Conservation (phyloP, 768 basidiomycete genomes). For the Auricularia sp. region DNA sequence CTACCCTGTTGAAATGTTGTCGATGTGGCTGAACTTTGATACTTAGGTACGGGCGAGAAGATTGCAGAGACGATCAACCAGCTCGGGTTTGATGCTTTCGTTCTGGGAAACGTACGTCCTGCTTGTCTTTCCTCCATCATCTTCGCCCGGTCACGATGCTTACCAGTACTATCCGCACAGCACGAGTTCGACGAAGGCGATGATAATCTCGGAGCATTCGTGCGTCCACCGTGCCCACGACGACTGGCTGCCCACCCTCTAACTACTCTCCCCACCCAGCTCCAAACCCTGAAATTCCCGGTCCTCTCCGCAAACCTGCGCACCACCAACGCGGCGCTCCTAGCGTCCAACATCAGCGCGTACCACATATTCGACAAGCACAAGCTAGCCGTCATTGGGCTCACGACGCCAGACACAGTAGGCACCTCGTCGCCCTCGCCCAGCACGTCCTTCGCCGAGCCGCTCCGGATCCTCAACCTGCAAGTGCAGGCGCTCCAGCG, state of each 20-base stretch:
- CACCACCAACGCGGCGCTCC: slow-evolving; percentile 26
- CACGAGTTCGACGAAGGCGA: slow-evolving; percentile 40
- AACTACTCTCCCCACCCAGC: slow-evolving; percentile 4
- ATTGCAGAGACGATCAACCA: slow-evolving; percentile 34
- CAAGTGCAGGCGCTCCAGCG: no score
- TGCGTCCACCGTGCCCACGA: not conserved
- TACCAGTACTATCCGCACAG: not conserved
- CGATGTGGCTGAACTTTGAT: no score
- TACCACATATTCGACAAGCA: slow-evolving; percentile 32
- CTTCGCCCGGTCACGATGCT: no score
- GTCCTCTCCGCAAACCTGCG: slow-evolving; percentile 36
- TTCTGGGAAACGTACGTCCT: slow-evolving; percentile 28
- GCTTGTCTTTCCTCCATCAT: not conserved
- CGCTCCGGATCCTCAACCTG: slow-evolving; percentile 17
- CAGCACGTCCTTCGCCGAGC: slow-evolving; percentile 30
- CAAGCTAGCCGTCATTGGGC: slow-evolving; percentile 33
- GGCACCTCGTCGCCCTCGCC: slow-evolving; percentile 30
- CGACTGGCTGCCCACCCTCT: not conserved
- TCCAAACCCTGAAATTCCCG: slow-evolving; percentile 34
- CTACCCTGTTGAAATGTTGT: no score
- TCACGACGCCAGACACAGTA: slow-evolving; percentile 34
- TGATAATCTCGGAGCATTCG: slow-evolving; percentile 27
- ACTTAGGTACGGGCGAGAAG: slow-evolving; percentile 24
- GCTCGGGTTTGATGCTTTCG: slow-evolving; percentile 35
- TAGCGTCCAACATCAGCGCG: slow-evolving; percentile 22